Base-by-base conservation (phyloP, 495 filamentous ascomycete species). In the Penicillium flavigenum region DNA sequence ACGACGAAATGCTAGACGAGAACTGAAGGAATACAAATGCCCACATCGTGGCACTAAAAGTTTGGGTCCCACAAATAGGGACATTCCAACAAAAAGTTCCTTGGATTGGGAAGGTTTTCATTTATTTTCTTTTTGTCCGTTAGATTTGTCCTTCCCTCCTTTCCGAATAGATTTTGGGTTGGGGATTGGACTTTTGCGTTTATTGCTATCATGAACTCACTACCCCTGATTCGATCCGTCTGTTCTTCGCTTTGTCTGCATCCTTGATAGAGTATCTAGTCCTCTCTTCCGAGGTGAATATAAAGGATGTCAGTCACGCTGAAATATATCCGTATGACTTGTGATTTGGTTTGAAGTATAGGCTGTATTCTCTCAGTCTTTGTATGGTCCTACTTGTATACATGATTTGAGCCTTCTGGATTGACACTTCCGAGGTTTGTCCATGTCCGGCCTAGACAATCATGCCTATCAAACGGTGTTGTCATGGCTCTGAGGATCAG, bases 1-100 rank as follows among this genome's bases (percentile, higher is more conserved):
- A 74, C 67, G 74, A 75, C 70, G 71, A 72, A 70, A 77, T 74
- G 74, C 65, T 77, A 75, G 69, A 76, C 64, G 74, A 73, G 65
- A 68, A 67, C 60, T 61, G 56, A 66, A 64, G 66, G 62, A 67
- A 65, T 61, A 56, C 55, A 61, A 66, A 58, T 60, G 61, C 61
- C 57, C 53, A 20, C 22, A 31, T 32, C 31, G 31, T 20, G 49
- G 60, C 41, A 51, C 54, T 41, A 66, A 66, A 66, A 66, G 60
- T 66, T 66, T 56, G 54, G 51, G 36, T 50, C 57, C 41, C 45
- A 49, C 24, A 47, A 24, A 59, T 54, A 41, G 34, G 57, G 46
- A 50, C 51, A 31, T 10, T 34, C 31, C 41, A 20, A 32, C 45
- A 52, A 42, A 42, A 63, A 50, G 54, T 63, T 50, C 48, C 47